Conservation (phyloP, 257 asterid genomes). For the Capsicum chinense region DNA sequence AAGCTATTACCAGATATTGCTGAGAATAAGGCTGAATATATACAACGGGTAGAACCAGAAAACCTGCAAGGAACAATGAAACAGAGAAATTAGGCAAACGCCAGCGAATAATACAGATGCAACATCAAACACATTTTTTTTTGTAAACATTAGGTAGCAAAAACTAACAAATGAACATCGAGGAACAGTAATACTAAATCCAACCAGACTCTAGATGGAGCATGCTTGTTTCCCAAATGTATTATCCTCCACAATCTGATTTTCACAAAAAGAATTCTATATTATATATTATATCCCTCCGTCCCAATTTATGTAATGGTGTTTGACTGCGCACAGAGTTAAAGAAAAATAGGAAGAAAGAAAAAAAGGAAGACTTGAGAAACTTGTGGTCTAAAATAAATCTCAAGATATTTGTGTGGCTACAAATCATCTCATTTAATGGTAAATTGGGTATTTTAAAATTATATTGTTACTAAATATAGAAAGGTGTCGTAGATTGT, state of each 20-base stretch:
- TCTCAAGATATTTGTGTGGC: too few species aligned
- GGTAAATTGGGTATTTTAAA: too few species aligned
- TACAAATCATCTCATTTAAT: background rate
- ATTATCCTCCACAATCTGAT: background rate
- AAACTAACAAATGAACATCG: background rate
- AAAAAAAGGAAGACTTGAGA: background rate
- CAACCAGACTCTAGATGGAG: background rate
- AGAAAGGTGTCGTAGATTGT: background rate
- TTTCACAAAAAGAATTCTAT: background rate
- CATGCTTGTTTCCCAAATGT: background rate
- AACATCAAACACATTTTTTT: background rate
- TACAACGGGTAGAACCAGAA: conserved; percentile 98
- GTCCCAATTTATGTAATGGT: background rate
- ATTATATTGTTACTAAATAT: background rate
- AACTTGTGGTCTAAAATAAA: background rate
- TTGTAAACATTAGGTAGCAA: background rate
- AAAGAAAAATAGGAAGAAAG: background rate
- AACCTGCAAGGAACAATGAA: conserved; percentile 55
- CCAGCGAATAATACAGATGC: background rate
- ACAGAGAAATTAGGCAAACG: conserved; percentile 32
- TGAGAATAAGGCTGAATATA: conserved; percentile 84
- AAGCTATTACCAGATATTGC: conserved; percentile 75
- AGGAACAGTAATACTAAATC: background rate
- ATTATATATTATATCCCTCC: background rate
- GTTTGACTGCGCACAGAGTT: background rate